Conservation (phyloP, 2,329 filamentous ascomycete genomes). For the Cladophialophora exuberans region DNA sequence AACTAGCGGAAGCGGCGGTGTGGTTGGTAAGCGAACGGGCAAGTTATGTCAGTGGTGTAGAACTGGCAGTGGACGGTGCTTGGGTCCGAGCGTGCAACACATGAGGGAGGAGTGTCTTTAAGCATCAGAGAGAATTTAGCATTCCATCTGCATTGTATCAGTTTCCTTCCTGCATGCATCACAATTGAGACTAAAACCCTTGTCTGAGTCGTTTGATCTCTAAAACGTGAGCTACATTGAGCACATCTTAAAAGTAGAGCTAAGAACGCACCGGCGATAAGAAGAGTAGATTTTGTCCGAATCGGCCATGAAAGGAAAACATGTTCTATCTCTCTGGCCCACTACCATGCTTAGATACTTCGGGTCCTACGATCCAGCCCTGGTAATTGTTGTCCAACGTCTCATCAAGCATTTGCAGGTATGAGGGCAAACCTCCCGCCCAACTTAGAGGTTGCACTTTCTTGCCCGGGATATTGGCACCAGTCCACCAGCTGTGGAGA, state of each 20-base stretch:
- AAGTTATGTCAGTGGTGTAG: constrained; percentile 37
- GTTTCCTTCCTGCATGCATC: too few species aligned
- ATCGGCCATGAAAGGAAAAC: background rate
- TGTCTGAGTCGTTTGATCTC: background rate
- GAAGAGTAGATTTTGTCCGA: background rate
- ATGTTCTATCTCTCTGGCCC: background rate
- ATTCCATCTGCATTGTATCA: background rate
- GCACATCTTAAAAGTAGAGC: background rate
- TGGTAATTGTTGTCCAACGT: constrained; percentile 22
- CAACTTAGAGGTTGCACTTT: constrained; percentile 48
- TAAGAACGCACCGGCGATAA: background rate
- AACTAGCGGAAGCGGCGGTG: constrained; percentile 37
- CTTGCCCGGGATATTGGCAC: constrained; percentile 59
- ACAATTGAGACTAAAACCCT: background rate
- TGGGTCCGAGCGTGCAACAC: constrained; percentile 22
- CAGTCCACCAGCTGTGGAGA: constrained; percentile 59
- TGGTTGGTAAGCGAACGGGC: constrained; percentile 37
- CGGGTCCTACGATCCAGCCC: constrained; percentile 14
- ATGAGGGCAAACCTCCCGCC: constrained; percentile 32
- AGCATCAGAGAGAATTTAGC: background rate
- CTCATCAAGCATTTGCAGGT: constrained; percentile 26
- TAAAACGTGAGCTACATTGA: background rate
- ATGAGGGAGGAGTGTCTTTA: constrained; percentile 6
- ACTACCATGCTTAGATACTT: background rate
- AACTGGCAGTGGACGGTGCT: constrained; percentile 34